Percentiles rank a stretch among this genome's conserved stretches.
Evolutionary conservation across 2,329 filamentous ascomycete species (phyloP).

Genomic region (Diaporthe citrichinensis): DNA sequence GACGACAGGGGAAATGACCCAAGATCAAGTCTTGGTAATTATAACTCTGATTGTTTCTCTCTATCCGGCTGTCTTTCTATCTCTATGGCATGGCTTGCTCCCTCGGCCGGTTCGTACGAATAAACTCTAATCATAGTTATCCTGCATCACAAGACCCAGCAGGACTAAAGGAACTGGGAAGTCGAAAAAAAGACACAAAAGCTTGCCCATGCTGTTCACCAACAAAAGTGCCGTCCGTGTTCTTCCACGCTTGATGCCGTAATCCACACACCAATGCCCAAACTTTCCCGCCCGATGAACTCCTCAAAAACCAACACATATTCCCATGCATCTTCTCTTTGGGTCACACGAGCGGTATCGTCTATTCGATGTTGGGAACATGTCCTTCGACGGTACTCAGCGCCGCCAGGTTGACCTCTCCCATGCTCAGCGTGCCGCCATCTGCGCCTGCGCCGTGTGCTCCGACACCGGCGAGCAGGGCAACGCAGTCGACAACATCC

Average conservation of each 20-base stretch:
- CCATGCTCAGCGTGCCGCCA: constrained; percentile 55
- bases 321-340: neutral
- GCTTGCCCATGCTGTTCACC: constrained; percentile 10
- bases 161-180: neutral
- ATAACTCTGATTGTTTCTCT: constrained; percentile 3
- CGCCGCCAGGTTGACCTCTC: constrained; percentile 70
- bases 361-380: constrained; percentile 53
- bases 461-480: constrained; percentile 66
- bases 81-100: constrained; percentile 3
- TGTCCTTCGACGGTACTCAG: constrained; percentile 68
- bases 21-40: neutral
- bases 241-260: constrained; percentile 10
- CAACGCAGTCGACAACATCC: constrained; percentile 83
- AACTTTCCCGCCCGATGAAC: constrained; percentile 1
- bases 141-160: neutral
- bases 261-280: constrained; percentile 3
- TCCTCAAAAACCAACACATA: constrained; percentile 8
- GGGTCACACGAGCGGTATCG: constrained; percentile 1
- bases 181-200: constrained; percentile 2
- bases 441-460: constrained; percentile 47
- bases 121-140: constrained; percentile 8
- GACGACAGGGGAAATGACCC: accelerated
- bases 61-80: constrained; percentile 7
- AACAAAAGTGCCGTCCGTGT: constrained; percentile 6
- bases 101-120: neutral